Conservation (phyloP, 176 grass and related monocot genomes). For the Oryza nivara region DNA sequence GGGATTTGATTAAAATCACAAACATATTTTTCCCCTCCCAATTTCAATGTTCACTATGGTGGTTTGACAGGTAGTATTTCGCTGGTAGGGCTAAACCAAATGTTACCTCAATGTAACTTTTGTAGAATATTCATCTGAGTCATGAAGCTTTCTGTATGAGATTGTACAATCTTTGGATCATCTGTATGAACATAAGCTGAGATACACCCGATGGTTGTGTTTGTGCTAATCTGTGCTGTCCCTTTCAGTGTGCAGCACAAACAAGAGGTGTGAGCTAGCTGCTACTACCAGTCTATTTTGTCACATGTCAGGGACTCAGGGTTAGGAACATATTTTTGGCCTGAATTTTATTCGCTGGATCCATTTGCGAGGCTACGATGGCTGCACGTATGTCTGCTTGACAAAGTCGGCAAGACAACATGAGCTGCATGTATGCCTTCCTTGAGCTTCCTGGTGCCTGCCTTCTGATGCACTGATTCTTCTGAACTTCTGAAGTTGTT, state of each 20-base stretch:
- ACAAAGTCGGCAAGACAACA: not conserved
- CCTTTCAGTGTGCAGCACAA: not conserved
- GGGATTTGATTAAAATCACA: not conserved
- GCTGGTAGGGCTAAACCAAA: conserved; percentile 5
- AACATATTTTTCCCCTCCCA: not conserved
- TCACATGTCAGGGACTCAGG: not conserved
- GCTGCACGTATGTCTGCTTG: not conserved
- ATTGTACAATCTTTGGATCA: conserved; percentile 22
- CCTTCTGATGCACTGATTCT: not conserved
- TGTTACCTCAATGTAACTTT: conserved; percentile 32
- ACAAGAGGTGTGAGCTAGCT: not conserved
- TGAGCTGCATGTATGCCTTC: not conserved
- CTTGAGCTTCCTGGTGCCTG: not conserved
- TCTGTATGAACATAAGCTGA: conserved; percentile 6
- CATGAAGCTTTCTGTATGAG: conserved; percentile 23
- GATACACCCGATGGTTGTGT: not conserved
- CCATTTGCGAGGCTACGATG: not conserved
- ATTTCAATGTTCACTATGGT: conserved; percentile 24
- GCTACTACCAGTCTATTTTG: not conserved
- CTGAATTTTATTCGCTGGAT: not conserved
- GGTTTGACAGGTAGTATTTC: conserved; percentile 6
- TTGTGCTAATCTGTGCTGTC: not conserved
- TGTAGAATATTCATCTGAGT: conserved; percentile 32
- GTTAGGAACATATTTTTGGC: not conserved
- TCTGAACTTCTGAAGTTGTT: not conserved